Conservation (phyloP, 179 eudicot species). For the Drosera spatulata region DNA sequence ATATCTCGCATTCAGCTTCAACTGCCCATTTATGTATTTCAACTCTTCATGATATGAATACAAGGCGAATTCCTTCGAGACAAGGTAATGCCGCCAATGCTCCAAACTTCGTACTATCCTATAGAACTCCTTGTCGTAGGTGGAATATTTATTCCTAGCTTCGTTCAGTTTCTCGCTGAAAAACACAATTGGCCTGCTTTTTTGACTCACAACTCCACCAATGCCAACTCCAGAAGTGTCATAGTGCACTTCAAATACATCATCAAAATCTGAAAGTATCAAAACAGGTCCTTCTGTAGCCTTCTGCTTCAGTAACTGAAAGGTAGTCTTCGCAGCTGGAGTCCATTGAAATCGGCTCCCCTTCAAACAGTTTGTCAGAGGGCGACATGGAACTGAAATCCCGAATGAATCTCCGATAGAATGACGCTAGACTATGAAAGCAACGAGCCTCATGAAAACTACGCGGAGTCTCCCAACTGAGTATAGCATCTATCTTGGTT, state of each 20-base stretch:
- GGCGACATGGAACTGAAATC: neutral
- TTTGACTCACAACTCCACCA: neutral
- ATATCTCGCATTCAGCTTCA: neutral
- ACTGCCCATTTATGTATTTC: neutral
- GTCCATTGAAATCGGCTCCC: neutral
- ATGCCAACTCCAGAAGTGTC: neutral
- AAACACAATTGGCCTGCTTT: neutral
- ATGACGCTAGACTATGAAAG: neutral
- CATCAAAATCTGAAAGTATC: neutral
- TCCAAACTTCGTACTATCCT: neutral
- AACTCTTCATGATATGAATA: conserved; percentile 1
- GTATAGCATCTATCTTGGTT: neutral
- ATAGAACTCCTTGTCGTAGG: conserved; percentile 2
- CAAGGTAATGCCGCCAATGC: neutral
- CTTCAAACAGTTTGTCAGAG: neutral
- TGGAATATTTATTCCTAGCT: neutral
- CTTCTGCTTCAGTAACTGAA: neutral
- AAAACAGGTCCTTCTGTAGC: neutral
- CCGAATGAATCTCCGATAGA: neutral
- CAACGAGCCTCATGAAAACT: neutral
- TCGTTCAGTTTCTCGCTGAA: conserved; percentile 2
- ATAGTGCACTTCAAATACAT: neutral
- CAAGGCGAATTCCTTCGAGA: neutral
- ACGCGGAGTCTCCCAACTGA: neutral
- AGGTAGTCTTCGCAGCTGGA: neutral